Percentiles rank a stretch among this genome's conserved stretches.
Evolutionary conservation across 2,329 filamentous ascomycete genomes (phyloP).

Genomic region (Xylaria digitata): DNA sequence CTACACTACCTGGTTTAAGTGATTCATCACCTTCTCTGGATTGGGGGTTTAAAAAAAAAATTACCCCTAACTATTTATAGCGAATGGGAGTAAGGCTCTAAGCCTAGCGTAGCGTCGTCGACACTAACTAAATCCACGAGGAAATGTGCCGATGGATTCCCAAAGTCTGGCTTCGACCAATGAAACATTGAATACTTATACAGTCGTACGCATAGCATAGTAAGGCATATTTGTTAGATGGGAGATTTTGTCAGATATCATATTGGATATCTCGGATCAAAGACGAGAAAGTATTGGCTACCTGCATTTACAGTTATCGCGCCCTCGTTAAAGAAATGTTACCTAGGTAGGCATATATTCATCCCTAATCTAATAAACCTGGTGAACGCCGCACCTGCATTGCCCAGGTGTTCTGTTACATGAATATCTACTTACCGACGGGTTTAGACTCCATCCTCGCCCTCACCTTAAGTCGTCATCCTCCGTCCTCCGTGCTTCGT

Average conservation of each 20-base stretch:
- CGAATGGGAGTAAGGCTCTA: slow-evolving; percentile 1
- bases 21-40: slow-evolving; percentile 27
- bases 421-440: background rate
- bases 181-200: background rate
- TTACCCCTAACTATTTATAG: background rate
- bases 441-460: too few relatives aligned
- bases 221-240: background rate
- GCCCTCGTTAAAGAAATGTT: slow-evolving; percentile 9
- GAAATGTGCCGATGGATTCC: background rate
- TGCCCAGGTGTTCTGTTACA: background rate
- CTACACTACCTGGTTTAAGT: background rate
- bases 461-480: background rate
- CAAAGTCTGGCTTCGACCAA: background rate
- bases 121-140: background rate
- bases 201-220: background rate
- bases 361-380: background rate
- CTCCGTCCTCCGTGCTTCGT: slow-evolving; percentile 9
- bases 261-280: slow-evolving; percentile 2
- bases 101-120: background rate
- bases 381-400: background rate
- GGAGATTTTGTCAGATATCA: slow-evolving; percentile 25
- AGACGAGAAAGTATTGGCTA: background rate
- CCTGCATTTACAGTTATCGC: background rate
- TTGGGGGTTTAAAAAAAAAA: background rate
- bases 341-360: background rate